phyloP scores from a whole-genome alignment of 148 eudicot genomes.

The Beta vulgaris region DNA sequence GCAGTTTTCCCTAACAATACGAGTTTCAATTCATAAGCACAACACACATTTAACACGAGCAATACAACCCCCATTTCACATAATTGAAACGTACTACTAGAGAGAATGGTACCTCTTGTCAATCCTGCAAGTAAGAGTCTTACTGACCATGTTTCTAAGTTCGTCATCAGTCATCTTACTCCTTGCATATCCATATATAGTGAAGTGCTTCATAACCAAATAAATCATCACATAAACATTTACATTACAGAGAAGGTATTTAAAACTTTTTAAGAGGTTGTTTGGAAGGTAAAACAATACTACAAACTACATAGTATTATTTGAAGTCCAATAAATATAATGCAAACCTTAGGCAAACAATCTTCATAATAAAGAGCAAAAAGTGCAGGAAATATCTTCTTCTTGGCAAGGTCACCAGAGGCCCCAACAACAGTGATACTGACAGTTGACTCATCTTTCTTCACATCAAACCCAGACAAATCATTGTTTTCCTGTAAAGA shows the following conservation, averaged over 20 bases:
- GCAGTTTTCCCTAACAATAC: constrained; percentile 71
- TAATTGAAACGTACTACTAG: background rate
- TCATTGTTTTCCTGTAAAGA: constrained; percentile 41
- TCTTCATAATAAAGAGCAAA: constrained; percentile 94
- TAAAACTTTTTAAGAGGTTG: no score
- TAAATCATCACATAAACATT: background rate
- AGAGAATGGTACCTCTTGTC: constrained; percentile 65
- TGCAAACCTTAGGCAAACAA: constrained; percentile 80
- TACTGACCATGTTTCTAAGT: constrained; percentile 87
- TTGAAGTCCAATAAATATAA: background rate
- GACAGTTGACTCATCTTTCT: constrained; percentile 67
- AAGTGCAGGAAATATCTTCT: constrained; percentile 98
- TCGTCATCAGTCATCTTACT: constrained; percentile 99
- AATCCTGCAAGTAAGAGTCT: constrained; percentile 92
- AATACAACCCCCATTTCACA: background rate
- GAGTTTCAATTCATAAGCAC: background rate
- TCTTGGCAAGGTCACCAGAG: constrained; percentile 97
- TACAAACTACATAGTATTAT: no score
- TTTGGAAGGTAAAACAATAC: background rate
- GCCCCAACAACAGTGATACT: constrained; percentile 97
- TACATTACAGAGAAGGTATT: background rate
- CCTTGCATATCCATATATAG: constrained; percentile 92
- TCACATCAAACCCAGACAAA: constrained; percentile 35
- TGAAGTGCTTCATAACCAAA: constrained; percentile 70
- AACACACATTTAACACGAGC: background rate